Evolutionary conservation across 306 rosid genomes (phyloP).

Genomic region (Nissolia schottii): DNA sequence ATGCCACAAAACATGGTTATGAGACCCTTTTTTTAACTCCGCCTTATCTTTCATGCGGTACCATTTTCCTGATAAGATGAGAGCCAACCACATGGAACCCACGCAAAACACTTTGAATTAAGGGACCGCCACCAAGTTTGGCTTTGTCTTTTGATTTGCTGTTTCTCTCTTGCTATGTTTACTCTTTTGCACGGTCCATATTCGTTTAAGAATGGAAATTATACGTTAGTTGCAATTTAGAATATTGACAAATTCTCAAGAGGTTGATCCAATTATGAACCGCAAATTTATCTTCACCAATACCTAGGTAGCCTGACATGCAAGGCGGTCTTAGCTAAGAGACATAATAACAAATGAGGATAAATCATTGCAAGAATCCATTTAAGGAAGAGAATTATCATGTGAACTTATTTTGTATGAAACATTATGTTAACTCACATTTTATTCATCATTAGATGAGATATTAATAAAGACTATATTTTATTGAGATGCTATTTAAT

Average conservation of each 20-base stretch:
- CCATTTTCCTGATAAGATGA: slow-evolving; percentile 21
- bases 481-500: too few species aligned
- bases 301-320: background rate
- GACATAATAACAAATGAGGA: background rate
- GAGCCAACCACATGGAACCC: slow-evolving; percentile 40
- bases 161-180: background rate
- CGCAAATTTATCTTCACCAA: background rate
- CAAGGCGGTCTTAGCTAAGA: background rate
- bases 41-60: slow-evolving; percentile 26
- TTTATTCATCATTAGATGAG: too few species aligned
- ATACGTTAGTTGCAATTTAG: background rate
- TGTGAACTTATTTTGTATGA: too few species aligned
- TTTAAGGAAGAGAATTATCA: too few species aligned
- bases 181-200: background rate
- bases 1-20: slow-evolving; percentile 28
- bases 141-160: slow-evolving; percentile 18
- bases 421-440: too few species aligned
- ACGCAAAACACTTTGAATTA: slow-evolving; percentile 17
- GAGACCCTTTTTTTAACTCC: background rate
- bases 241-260: background rate
- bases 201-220: background rate
- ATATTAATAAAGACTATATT: too few species aligned
- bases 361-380: background rate
- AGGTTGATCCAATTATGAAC: background rate
- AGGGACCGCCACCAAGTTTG: slow-evolving; percentile 61